These are phyloP conservation scores for Funneliformis mosseae DNA, from an alignment of 192 early-diverging fungal species.

Conservation along the genomic window DNA sequence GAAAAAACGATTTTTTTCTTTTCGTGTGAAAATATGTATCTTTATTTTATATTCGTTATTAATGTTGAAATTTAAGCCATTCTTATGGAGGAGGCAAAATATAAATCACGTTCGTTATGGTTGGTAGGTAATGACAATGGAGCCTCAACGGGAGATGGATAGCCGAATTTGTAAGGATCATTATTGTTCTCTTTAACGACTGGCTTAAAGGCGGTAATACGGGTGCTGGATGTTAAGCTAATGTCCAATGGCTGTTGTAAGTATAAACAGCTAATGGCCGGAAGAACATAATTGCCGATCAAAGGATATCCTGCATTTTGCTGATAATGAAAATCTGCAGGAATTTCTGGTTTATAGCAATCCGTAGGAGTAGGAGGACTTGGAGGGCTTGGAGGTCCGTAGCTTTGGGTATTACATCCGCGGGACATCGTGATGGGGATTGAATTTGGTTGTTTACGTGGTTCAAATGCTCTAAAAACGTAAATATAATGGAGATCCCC, in stretches of 20 bases:
- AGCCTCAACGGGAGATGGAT: conserved; percentile 18
- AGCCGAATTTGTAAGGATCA: conserved; percentile 10
- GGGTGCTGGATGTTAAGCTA: neutral
- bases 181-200: conserved; percentile 18
- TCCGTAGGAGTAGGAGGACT: conserved; percentile 1
- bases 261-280: conserved; percentile 8
- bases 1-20: conserved; percentile 17
- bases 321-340: neutral
- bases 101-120: neutral
- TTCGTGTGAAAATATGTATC: neutral
- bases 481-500: neutral
- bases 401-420: neutral
- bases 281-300: neutral
- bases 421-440: neutral
- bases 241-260: neutral
- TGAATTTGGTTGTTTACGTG: neutral
- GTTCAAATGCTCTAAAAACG: conserved; percentile 21
- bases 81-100: neutral
- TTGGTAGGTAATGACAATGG: neutral
- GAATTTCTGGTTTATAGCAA: neutral
- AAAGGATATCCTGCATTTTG: conserved; percentile 2
- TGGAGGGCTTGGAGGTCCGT: conserved; percentile 13
- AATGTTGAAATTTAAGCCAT: neutral
- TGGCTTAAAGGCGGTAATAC: neutral
- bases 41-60: neutral